A percentile compares a stretch with the other conserved stretches of the same genome.
These are phyloP conservation scores for Metschnikowia lochheadii DNA, from an alignment of 805 yeast genomes.

Conservation along the genomic window DNA sequence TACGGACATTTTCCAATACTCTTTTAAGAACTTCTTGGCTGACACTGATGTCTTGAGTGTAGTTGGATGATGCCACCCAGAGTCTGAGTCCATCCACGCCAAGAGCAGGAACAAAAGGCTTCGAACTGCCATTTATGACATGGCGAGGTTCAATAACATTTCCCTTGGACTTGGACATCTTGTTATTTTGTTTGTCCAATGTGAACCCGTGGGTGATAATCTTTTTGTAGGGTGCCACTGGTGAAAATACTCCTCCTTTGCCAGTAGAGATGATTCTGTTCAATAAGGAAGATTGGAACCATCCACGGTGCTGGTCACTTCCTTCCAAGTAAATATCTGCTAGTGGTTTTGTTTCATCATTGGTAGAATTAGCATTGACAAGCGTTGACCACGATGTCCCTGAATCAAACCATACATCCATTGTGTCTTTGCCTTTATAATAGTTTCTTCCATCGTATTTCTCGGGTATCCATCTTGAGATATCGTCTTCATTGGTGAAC, in stretches of 20 bases:
- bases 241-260: conserved; percentile 36
- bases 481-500: conserved; percentile 57
- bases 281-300: conserved; percentile 93
- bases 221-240: conserved; percentile 57
- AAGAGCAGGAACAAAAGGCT: conserved; percentile 48
- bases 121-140: conserved; percentile 57
- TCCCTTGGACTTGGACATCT: conserved; percentile 93
- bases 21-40: conserved; percentile 70
- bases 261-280: conserved; percentile 59
- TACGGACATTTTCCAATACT: conserved; percentile 76
- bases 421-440: conserved; percentile 76
- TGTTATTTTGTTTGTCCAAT: conserved; percentile 76
- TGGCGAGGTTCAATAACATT: conserved; percentile 70
- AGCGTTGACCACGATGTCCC: conserved; percentile 87
- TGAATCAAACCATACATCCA: conserved; percentile 99
- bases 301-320: conserved; percentile 97
- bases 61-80: conserved; percentile 88
- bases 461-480: conserved; percentile 73
- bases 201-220: conserved; percentile 93
- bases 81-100: conserved; percentile 91
- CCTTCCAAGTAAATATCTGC: conserved; percentile 94
- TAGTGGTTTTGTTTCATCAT: conserved; percentile 16
- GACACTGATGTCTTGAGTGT: conserved; percentile 71
- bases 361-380: conserved; percentile 26
- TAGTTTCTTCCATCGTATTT: conserved; percentile 42